These are phyloP conservation scores for Fusarium sacchari DNA, from an alignment of 2,329 filamentous ascomycete genomes.

Conservation along the genomic window DNA sequence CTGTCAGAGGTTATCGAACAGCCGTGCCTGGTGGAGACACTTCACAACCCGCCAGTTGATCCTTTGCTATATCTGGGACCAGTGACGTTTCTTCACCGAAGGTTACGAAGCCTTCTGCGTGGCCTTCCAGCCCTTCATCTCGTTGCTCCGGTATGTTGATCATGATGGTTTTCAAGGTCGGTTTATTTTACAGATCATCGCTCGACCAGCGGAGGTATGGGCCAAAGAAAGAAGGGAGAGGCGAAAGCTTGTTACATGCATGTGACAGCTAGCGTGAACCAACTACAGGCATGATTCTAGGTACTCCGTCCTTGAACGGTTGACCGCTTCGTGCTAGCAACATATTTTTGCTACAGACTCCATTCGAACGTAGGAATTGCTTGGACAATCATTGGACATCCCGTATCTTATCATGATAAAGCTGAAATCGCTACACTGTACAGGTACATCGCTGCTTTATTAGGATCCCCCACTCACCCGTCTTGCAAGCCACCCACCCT, in stretches of 20 bases:
- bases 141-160: conserved; percentile 11
- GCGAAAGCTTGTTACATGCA: conserved; percentile 25
- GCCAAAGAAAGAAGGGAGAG: conserved; percentile 29
- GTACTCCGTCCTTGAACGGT: background rate
- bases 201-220: conserved; percentile 21
- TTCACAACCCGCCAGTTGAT: conserved; percentile 33
- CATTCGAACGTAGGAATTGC: conserved; percentile 13
- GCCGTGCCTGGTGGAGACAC: conserved; percentile 22
- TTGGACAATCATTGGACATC: conserved; percentile 5
- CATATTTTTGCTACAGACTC: background rate
- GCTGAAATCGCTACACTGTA: conserved; percentile 14
- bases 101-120: conserved; percentile 40
- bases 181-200: conserved; percentile 36
- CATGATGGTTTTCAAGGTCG: conserved; percentile 31
- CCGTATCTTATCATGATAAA: conserved; percentile 22
- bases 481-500: conserved; percentile 21
- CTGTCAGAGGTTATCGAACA: conserved; percentile 22
- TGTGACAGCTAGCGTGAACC: conserved; percentile 2
- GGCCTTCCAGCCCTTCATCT: conserved; percentile 19
- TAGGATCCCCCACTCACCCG: conserved; percentile 25
- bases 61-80: conserved; percentile 32
- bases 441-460: conserved; percentile 7
- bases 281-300: background rate
- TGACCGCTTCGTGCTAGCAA: conserved; percentile 7
- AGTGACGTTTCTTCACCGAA: conserved; percentile 28